Percentiles rank a stretch among this genome's conserved stretches.
phyloP scores from a whole-genome alignment of 2,329 filamentous ascomycete species.

The Aspergillus fischeri region DNA sequence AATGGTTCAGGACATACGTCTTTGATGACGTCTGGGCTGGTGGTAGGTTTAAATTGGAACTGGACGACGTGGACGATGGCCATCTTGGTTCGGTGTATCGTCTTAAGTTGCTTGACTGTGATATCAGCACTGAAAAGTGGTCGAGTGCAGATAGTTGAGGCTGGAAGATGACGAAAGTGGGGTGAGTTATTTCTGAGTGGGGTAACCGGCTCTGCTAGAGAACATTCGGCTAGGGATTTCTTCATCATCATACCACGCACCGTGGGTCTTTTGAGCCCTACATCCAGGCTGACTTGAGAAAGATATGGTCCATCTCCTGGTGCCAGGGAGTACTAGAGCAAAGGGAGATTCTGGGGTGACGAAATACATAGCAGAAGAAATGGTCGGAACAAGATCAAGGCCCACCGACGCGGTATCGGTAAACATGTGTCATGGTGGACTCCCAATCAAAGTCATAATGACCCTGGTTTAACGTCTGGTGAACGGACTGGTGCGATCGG shows the following conservation, averaged over 20 bases:
- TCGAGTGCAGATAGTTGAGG: not conserved
- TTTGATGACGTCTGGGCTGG: conserved; percentile 48
- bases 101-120: not conserved
- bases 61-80: conserved; percentile 65
- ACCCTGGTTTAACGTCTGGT: too few species aligned
- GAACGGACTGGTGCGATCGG: too few species aligned
- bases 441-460: not conserved
- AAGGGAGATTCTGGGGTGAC: not conserved
- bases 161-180: not conserved
- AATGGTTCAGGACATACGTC: conserved; percentile 45
- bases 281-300: not conserved
- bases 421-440: not conserved
- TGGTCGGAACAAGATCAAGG: not conserved
- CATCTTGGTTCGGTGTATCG: conserved; percentile 43
- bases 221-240: not conserved
- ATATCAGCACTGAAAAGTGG: not conserved
- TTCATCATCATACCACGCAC: not conserved
- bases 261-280: not conserved
- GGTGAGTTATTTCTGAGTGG: not conserved
- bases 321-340: not conserved
- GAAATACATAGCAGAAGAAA: not conserved
- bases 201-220: not conserved
- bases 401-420: not conserved
- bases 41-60: conserved; percentile 59
- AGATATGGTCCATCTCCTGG: not conserved